Conservation (phyloP, 1,284 basidiomycete genomes). For the Athelia sp. region DNA sequence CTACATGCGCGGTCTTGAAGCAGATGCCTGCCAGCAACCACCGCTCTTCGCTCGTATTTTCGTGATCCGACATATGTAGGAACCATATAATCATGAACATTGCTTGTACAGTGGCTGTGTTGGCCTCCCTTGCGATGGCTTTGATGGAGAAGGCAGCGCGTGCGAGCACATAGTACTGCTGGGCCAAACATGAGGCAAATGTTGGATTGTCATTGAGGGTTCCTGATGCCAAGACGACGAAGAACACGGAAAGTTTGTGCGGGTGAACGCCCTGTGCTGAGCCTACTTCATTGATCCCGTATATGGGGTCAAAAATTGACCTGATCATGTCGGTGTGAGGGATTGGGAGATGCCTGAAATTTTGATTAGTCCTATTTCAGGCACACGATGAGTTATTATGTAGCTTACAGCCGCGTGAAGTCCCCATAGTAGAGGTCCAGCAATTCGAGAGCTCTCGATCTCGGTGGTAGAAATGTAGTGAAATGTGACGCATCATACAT, state of each 20-base stretch:
- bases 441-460: slow-evolving; percentile 32
- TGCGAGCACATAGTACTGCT: slow-evolving; percentile 39
- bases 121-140: slow-evolving; percentile 36
- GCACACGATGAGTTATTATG: slow-evolving; percentile 1
- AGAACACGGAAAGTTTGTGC: slow-evolving; percentile 45
- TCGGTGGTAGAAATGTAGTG: slow-evolving; percentile 28
- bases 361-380: slow-evolving; percentile 11
- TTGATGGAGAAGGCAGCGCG: slow-evolving; percentile 40
- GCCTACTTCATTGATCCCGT: slow-evolving; percentile 24
- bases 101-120: slow-evolving; percentile 41
- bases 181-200: slow-evolving; percentile 22
- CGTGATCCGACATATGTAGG: slow-evolving; percentile 28
- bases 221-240: slow-evolving; percentile 43
- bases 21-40: slow-evolving; percentile 45
- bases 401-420: slow-evolving; percentile 44
- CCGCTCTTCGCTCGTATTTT: slow-evolving; percentile 38
- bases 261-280: slow-evolving; percentile 33
- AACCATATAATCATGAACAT: slow-evolving; percentile 42
- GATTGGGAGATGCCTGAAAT: slow-evolving; percentile 41
- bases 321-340: slow-evolving; percentile 30
- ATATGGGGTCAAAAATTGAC: slow-evolving; percentile 34
- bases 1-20: slow-evolving; percentile 37
- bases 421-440: slow-evolving; percentile 36
- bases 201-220: slow-evolving; percentile 32
- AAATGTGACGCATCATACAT: slow-evolving; percentile 33